A percentile compares a stretch with the other conserved stretches of the same genome.
phyloP scores from a whole-genome alignment of 768 basidiomycete species.

The Leucosporidium creatinivorum region DNA sequence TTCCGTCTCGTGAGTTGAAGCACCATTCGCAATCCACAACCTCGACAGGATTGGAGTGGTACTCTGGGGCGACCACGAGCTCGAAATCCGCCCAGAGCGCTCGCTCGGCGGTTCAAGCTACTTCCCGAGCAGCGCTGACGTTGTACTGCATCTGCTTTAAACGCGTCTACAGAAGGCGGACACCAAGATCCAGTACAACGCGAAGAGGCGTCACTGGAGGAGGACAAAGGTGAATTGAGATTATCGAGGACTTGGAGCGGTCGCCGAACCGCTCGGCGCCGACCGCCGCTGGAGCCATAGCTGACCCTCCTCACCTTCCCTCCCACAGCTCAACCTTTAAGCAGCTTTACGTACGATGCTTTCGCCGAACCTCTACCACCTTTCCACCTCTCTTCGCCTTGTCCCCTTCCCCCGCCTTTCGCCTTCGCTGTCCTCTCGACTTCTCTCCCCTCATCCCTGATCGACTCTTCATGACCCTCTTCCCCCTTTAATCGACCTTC shows the following conservation, averaged over 20 bases:
- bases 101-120: no score
- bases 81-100: no score
- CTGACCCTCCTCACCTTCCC: constrained; percentile 2
- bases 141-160: not conserved
- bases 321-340: constrained; percentile 7
- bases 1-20: constrained; percentile 54
- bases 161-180: constrained; percentile 66
- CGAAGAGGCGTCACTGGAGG: constrained; percentile 96
- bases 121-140: constrained; percentile 41
- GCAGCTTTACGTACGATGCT: not conserved
- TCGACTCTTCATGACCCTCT: no score
- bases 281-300: not conserved
- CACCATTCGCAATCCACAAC: no score
- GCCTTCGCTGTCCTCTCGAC: no score
- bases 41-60: no score
- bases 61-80: no score
- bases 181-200: constrained; percentile 67
- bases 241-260: not conserved
- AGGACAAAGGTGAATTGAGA: constrained; percentile 75
- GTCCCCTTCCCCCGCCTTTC: no score
- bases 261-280: not conserved
- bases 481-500: no score
- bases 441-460: no score
- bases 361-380: no score
- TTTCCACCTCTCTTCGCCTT: no score